A percentile compares a stretch with the other conserved stretches of the same genome.
phyloP scores from a whole-genome alignment of 1,139 yeast genomes.

The Geotrichum carabidarum region DNA sequence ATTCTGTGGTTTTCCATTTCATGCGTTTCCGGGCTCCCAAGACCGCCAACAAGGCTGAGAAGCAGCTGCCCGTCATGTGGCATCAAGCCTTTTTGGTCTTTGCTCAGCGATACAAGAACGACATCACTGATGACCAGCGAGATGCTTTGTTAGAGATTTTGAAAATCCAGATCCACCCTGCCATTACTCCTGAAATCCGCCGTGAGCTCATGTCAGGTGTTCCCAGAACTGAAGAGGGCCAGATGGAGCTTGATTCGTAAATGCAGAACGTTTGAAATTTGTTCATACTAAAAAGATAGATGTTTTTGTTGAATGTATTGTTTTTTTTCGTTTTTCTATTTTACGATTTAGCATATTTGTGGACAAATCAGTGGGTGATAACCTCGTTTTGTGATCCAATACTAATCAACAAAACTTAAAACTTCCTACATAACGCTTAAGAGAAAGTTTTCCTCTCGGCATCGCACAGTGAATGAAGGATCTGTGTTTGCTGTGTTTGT shows the following conservation, averaged over 20 bases:
- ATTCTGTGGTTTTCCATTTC: slow-evolving; percentile 91
- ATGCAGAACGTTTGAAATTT: not conserved
- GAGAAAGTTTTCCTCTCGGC: too few species aligned
- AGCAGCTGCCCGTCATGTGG: slow-evolving; percentile 94
- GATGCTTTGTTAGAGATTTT: slow-evolving; percentile 88
- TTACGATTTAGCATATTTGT: not conserved
- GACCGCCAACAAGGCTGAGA: slow-evolving; percentile 40
- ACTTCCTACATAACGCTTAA: too few species aligned
- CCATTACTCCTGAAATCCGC: slow-evolving; percentile 90
- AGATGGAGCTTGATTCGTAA: slow-evolving; percentile 13
- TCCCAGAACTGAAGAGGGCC: slow-evolving; percentile 11
- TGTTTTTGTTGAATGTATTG: slow-evolving; percentile 2
- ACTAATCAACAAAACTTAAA: too few species aligned
- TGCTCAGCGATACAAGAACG: slow-evolving; percentile 94
- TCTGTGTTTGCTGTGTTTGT: too few species aligned
- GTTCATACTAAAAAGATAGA: not conserved
- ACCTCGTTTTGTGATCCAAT: too few species aligned
- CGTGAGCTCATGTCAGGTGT: slow-evolving; percentile 83
- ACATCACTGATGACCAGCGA: slow-evolving; percentile 94
- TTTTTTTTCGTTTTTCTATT: not conserved
- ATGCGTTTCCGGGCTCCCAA: slow-evolving; percentile 62
- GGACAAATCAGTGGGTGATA: not conserved
- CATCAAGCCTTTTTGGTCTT: slow-evolving; percentile 91
- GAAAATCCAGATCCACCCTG: slow-evolving; percentile 82
- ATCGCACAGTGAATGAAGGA: too few species aligned